Conservation (phyloP, 2,329 filamentous ascomycete species). For the Fusarium sororula region DNA sequence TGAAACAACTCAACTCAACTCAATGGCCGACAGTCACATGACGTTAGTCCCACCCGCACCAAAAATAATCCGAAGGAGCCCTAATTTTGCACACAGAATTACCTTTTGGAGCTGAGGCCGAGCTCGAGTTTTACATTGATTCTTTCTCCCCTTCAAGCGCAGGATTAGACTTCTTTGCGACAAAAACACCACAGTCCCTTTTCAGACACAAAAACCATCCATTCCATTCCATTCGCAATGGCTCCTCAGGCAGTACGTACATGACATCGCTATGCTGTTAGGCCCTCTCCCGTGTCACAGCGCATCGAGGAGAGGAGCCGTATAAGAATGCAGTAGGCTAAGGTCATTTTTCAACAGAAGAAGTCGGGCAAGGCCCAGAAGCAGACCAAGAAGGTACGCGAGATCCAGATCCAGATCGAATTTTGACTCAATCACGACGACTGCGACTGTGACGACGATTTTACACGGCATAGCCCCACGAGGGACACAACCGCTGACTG, state of each 20-base stretch:
- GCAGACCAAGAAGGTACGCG: conserved; percentile 83
- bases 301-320: conserved; percentile 30
- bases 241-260: conserved; percentile 89
- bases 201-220: conserved; percentile 42
- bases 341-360: conserved; percentile 71
- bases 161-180: conserved; percentile 82
- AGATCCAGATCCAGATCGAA: background rate
- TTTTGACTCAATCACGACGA: background rate
- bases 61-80: conserved; percentile 38
- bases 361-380: conserved; percentile 78
- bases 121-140: conserved; percentile 11
- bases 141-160: conserved; percentile 60
- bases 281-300: conserved; percentile 57
- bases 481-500: conserved; percentile 24
- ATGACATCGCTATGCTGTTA: conserved; percentile 89
- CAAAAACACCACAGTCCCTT: conserved; percentile 41
- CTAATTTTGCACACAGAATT: conserved; percentile 40
- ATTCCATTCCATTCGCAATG: conserved; percentile 68
- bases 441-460: background rate
- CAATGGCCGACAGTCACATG: background rate
- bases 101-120: conserved; percentile 1
- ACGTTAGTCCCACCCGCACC: background rate
- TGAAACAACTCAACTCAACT: background rate
- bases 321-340: conserved; percentile 90
- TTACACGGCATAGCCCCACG: background rate